Evolutionary conservation across 306 rosid genomes (phyloP), one percentile per base, ranked within the genome.

Genomic region (Coriaria nepalensis): DNA sequence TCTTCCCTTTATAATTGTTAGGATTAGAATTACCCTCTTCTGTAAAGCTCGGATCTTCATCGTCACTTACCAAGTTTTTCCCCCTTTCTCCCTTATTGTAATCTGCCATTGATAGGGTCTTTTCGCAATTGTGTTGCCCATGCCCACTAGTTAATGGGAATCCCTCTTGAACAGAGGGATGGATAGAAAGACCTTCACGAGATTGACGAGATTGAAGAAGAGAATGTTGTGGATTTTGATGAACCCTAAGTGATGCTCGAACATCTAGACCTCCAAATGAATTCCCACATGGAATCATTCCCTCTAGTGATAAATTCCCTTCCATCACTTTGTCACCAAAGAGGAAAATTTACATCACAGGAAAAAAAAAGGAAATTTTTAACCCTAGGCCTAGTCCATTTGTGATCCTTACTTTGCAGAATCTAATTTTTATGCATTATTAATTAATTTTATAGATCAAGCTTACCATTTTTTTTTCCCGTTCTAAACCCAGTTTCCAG

Each of bases 231-330:
- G 47, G 48, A 54, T 68, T 78, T 41, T 59, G 73, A 56, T 68
- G 80, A 72, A 62, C 72, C 36, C 70, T 58, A 62, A 76, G 67
- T 48, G 85, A 55, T 49, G 80, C 87, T 15, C 77, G 80, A 63
- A 83, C 73, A 61, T 79, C 87, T 62, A 79, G 78, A 63, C 84
- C 87, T 37, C 77, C 78, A 71, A 71, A 83, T 43, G 86, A 55
- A 51, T 69, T 40, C 50, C 77, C 88, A 45, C 80, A 81, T 37
- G 77, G 79, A 76, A 74, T 35, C 39, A 77, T 60, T 61, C 82
- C 87, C 66, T 93, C 93, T 42, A 74, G 90, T 47, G 88, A 55
- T 49, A 83, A 66, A 66, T 78, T 71, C 29, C 83, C 93, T 74
- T 88, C 95, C 97, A 88, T 88, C 49, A 44, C 60, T 72, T 74